Evolutionary conservation across 2,329 filamentous ascomycete species (phyloP), one percentile per base, ranked within the genome.

Genomic region (Fusarium sp.): DNA sequence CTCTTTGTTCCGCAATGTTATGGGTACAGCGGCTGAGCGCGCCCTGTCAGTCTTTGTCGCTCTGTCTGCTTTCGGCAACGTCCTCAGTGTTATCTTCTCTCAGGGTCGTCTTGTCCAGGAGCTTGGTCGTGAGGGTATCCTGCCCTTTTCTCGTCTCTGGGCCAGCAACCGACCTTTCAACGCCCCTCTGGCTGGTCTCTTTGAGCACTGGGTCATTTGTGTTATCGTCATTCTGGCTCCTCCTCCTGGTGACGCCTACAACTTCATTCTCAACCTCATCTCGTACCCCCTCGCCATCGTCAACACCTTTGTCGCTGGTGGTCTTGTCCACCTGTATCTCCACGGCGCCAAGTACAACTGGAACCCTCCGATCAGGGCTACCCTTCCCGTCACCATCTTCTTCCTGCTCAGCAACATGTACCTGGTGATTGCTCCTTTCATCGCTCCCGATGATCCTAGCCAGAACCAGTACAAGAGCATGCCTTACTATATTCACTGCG

Each of bases 41-140:
- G 88, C 86, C 6, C 80, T 90, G 17, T 89, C 84, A 24, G 89
- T 90, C 55, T 90, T 92, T 65, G 88, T 92, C 22, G 89, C 89
- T 0, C 81, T 92, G 1, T 91, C 89, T 0, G 89, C 89, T 6
- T 89, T 91, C 67, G 90, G 89, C 28, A 92, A 91, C 70, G 87
- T 92, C 15, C 81, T 92, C 46, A 87, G 84, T 58, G 88, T 91
- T 65, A 91, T 91, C 65, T 92, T 92, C 78, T 89, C 89, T 0
- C 89, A 91, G 76, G 88, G 89, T 8, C 85, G 89, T 54, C 80
- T 91, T 7, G 89, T 89, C 0, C 89, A 90, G 76, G 89, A 91
- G 75, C 84, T 91, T 17, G 89, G 88, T 6, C 86, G 88, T 13
- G 89, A 91, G 77, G 89, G 89, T 28, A 83, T 91, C n/a, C 78